Percentiles rank a stretch among this genome's conserved stretches.
Conservation (phyloP, 179 eudicot genomes). For the Amaranthus tricolor region DNA sequence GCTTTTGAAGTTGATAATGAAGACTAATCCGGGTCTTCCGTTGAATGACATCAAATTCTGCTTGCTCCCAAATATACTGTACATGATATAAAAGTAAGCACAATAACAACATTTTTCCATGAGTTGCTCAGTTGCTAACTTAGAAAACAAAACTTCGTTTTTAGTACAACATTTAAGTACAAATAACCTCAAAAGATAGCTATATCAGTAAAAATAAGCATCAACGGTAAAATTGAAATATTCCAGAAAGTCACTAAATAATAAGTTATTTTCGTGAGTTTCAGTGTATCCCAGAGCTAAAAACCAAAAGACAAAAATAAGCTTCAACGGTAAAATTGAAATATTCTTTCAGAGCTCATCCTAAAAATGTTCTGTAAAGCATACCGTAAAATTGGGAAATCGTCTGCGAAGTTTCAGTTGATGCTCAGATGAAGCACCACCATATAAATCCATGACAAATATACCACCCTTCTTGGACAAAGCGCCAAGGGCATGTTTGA, state of each 20-base stretch:
- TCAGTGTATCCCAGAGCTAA: neutral
- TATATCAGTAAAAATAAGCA: neutral
- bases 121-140: neutral
- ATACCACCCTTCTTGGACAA: conserved; percentile 78
- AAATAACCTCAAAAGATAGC: neutral
- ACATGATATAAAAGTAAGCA: conserved; percentile 1
- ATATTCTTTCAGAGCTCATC: neutral
- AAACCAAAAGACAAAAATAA: conserved; percentile 7
- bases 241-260: neutral
- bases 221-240: neutral
- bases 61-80: conserved; percentile 98
- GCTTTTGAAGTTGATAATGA: conserved; percentile 71
- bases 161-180: no score
- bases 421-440: conserved; percentile 87
- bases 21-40: conserved; percentile 91
- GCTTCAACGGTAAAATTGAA: neutral
- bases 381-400: conserved; percentile 88
- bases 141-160: neutral
- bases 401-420: conserved; percentile 72
- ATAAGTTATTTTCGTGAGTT: neutral
- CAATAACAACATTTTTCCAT: neutral
- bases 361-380: conserved; percentile 4
- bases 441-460: conserved; percentile 95
- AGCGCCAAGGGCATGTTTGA: conserved; percentile 60
- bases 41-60: conserved; percentile 74